Conservation (phyloP, 2,329 filamentous ascomycete species). For the Chaetomium sp. region DNA sequence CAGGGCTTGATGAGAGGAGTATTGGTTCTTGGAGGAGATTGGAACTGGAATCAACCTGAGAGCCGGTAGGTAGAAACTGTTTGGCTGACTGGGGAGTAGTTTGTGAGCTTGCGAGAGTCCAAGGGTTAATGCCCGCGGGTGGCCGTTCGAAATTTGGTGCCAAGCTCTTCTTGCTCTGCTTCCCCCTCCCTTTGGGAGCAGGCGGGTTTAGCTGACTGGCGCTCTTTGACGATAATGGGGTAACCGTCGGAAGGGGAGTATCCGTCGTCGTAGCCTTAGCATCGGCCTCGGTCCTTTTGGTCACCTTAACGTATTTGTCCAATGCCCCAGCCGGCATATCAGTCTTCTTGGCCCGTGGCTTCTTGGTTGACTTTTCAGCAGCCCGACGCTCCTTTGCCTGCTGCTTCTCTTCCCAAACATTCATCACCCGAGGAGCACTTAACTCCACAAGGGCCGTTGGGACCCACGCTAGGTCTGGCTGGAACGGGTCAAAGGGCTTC, state of each 20-base stretch:
- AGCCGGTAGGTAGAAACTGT: slow-evolving; percentile 4
- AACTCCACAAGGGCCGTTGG: slow-evolving; percentile 56
- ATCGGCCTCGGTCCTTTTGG: slow-evolving; percentile 25
- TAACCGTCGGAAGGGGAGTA: not conserved
- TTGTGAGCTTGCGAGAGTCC: slow-evolving; percentile 36
- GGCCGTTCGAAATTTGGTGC: slow-evolving; percentile 15
- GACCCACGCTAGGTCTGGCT: slow-evolving; percentile 62
- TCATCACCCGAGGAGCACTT: slow-evolving; percentile 58
- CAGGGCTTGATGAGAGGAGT: slow-evolving; percentile 27
- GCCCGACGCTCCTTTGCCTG: slow-evolving; percentile 25
- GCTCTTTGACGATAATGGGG: slow-evolving; percentile 1
- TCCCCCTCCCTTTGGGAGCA: slow-evolving; percentile 22
- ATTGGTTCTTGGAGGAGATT: slow-evolving; percentile 18
- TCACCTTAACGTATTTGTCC: slow-evolving; percentile 34
- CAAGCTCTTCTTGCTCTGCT: slow-evolving; percentile 22
- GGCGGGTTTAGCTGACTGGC: not conserved
- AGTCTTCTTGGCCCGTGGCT: slow-evolving; percentile 17
- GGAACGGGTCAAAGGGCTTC: slow-evolving; percentile 57
- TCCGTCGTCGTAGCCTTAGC: slow-evolving; percentile 2
- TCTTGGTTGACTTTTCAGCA: slow-evolving; percentile 17
- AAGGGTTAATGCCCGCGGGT: slow-evolving; percentile 31
- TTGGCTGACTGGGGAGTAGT: slow-evolving; percentile 26
- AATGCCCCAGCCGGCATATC: slow-evolving; percentile 29
- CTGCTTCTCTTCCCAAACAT: slow-evolving; percentile 52
- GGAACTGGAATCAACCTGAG: not conserved